Evolutionary conservation across 148 eudicot genomes (phyloP).

Genomic region (Talinum fruticosum): DNA sequence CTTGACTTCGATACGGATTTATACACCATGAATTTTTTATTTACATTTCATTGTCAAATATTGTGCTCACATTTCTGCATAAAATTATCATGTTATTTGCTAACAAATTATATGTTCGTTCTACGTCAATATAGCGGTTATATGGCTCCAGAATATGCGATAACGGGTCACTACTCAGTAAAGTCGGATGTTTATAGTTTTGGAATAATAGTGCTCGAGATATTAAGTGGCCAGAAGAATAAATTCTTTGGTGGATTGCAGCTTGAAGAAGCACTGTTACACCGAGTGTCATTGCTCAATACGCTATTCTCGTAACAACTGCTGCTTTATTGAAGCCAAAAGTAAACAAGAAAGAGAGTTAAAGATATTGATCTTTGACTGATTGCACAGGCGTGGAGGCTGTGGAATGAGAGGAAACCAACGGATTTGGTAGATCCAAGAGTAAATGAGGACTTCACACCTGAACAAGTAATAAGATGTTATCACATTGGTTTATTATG

Average conservation of each 20-base stretch:
- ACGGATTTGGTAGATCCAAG: slow-evolving; percentile 23
- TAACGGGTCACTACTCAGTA: slow-evolving; percentile 23
- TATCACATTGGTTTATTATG: slow-evolving; percentile 28
- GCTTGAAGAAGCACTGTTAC: slow-evolving; percentile 17
- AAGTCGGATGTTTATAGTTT: slow-evolving; percentile 33
- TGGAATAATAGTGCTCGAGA: slow-evolving; percentile 32
- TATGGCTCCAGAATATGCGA: slow-evolving; percentile 38
- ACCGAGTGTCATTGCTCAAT: neutral
- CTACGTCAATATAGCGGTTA: slow-evolving; percentile 20
- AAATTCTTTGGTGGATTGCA: slow-evolving; percentile 1
- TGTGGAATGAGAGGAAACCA: slow-evolving; percentile 21
- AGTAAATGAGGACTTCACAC: neutral
- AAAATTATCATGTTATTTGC: neutral
- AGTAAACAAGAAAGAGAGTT: neutral
- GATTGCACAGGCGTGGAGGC: slow-evolving; percentile 25
- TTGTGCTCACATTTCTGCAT: neutral
- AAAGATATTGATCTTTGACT: neutral
- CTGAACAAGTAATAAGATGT: slow-evolving; percentile 21
- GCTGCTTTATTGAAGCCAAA: neutral
- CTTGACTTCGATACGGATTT: neutral
- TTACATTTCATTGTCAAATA: neutral
- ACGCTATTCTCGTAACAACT: no score
- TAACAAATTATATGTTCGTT: neutral
- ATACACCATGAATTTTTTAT: neutral
- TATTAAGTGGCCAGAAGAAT: slow-evolving; percentile 24